These are phyloP conservation scores for Tephrocybe sp. DNA, from an alignment of 768 basidiomycete species.

Conservation along the genomic window DNA sequence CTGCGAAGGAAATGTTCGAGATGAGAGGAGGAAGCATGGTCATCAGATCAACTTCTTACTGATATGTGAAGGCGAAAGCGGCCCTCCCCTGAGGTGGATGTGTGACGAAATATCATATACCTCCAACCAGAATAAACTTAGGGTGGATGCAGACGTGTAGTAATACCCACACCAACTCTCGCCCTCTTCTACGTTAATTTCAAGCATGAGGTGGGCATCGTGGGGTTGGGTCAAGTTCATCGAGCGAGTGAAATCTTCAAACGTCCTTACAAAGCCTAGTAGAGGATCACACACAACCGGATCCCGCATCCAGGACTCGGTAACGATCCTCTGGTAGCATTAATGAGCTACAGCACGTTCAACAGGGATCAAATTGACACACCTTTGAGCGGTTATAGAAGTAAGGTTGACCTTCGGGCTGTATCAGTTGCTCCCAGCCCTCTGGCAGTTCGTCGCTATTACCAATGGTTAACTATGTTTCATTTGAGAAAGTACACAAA, in stretches of 20 bases:
- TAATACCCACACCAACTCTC: constrained; percentile 8
- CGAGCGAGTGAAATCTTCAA: constrained; percentile 2
- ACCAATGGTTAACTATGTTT: not conserved
- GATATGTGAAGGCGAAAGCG: not conserved
- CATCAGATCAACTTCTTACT: not conserved
- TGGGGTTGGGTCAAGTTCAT: not conserved
- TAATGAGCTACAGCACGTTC: too few relatives aligned
- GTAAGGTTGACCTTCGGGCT: constrained; percentile 10
- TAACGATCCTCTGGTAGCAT: constrained; percentile 6
- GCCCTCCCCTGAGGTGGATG: not conserved
- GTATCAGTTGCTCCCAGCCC: constrained; percentile 8
- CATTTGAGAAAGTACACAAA: not conserved
- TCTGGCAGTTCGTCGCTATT: constrained; percentile 3
- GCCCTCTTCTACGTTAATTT: not conserved
- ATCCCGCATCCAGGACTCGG: constrained; percentile 9
- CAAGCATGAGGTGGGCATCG: constrained; percentile 3
- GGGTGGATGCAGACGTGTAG: not conserved
- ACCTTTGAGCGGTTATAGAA: constrained; percentile 6
- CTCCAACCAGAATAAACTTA: constrained; percentile 8
- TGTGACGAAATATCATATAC: not conserved
- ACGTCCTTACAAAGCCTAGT: not conserved
- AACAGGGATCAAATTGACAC: too few relatives aligned
- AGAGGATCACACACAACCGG: not conserved
- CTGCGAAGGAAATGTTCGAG: not conserved
- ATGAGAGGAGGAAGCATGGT: not conserved